Evolutionary conservation across 2,329 filamentous ascomycete genomes (phyloP), one percentile per base, ranked within the genome.

Genomic region (Microsporum audouinii): DNA sequence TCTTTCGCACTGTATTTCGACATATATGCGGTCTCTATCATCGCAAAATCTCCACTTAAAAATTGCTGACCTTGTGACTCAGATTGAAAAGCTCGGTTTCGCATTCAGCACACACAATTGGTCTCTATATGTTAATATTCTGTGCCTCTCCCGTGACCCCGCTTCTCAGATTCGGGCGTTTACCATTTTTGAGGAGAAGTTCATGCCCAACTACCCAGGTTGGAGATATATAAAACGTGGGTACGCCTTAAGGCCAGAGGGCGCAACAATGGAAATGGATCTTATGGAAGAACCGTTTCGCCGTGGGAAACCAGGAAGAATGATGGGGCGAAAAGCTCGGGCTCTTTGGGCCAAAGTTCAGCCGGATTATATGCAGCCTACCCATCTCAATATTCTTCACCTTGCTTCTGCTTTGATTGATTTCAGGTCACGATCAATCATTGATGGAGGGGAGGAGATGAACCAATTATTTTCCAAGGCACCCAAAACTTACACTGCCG

Each of bases 181-280:
- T 73, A 70, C 76, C 27, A 75, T 86, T 58, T 92, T 88, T 70
- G 92, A 97, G 75, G 75, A 79, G 31, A 83, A 84, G 63, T 84
- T 97, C 60, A 95, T 96, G 82, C 80, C 82, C 0, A 79, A 82
- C 38, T 96, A 91, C 82, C 82, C 82, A 8, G 89, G 90, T 29
- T 96, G 91, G 89, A 68, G 66, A 4, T 64, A 68, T 58, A 65
- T 78, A 34, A 67, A 68, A 14, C 71, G 70, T 62, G 72, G 75
- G 27, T 68, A 68, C 58, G 68, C 67, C 3, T 29, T 71, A 31
- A 69, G 69, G 43, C 72, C 73, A 7, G 57, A 64, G 7, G 66
- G 66, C 36, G 70, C 68, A 7, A 68, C 71, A 34, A 62, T 61
- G 34, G 67, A 67, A 10, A 67, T 74, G 41, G 69, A 72, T 53